These are phyloP conservation scores for Extremus antarcticus DNA, from an alignment of 495 filamentous ascomycete genomes.

Conservation along the genomic window DNA sequence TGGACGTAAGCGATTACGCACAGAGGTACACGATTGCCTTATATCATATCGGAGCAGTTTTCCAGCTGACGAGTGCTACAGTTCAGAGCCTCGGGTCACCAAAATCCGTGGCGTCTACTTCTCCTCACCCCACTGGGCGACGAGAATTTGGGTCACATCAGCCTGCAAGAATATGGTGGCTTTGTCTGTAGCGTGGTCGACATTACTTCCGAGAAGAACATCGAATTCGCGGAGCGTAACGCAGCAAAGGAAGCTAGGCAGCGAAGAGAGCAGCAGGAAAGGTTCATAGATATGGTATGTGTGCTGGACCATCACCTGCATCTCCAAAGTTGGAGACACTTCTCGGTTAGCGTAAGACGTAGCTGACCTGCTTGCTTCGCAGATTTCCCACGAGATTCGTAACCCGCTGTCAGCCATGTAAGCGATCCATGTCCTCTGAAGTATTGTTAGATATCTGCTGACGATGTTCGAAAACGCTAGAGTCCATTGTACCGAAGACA, in stretches of 20 bases:
- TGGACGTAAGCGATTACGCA: constrained; percentile 18
- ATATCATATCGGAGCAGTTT: no score
- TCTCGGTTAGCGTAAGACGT: no score
- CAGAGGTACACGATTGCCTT: no score
- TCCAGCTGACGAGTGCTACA: no score
- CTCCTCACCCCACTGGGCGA: constrained; percentile 26
- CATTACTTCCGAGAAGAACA: constrained; percentile 29
- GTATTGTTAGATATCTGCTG: neutral
- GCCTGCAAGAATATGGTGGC: constrained; percentile 20
- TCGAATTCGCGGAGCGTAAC: constrained; percentile 26
- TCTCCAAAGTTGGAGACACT: no score
- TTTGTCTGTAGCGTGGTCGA: constrained; percentile 31
- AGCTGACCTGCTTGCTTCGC: neutral
- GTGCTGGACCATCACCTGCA: no score
- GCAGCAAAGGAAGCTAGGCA: constrained; percentile 27
- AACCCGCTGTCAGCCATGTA: constrained; percentile 29
- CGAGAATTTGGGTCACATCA: constrained; percentile 14
- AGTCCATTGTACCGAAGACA: constrained; percentile 29
- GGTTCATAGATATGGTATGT: constrained; percentile 24
- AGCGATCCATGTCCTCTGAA: neutral
- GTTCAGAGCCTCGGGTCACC: constrained; percentile 21
- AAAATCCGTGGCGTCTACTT: constrained; percentile 28
- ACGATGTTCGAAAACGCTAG: neutral
- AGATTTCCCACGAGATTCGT: constrained; percentile 20
- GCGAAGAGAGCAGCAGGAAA: constrained; percentile 30